A percentile compares a stretch with the other conserved stretches of the same genome.
Evolutionary conservation across 2,329 filamentous ascomycete genomes (phyloP).

Genomic region (Chrysosporium keratinophilum): DNA sequence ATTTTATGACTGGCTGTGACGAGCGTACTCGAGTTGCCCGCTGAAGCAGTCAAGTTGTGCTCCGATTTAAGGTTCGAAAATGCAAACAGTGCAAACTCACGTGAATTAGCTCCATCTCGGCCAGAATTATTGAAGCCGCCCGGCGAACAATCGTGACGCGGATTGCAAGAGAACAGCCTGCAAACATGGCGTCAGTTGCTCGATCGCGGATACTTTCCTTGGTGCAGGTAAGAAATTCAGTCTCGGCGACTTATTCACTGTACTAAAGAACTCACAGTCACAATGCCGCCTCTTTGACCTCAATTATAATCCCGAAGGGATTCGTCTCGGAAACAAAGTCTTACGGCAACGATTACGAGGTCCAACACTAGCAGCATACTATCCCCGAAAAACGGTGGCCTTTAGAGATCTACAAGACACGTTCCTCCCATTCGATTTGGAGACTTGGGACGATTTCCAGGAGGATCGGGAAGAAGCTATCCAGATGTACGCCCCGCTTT

Average conservation of each 20-base stretch:
- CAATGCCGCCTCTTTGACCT: conserved; percentile 89
- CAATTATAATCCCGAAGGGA: conserved; percentile 73
- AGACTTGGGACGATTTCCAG: conserved; percentile 70
- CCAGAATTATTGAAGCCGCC: background rate
- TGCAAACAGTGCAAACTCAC: conserved; percentile 4
- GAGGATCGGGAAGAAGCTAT: conserved; percentile 62
- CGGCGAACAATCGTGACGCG: background rate
- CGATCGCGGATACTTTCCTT: conserved; percentile 53
- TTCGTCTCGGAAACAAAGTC: conserved; percentile 83
- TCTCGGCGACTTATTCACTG: background rate
- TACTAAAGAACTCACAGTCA: conserved; percentile 42
- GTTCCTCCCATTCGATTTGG: conserved; percentile 54
- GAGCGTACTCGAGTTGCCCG: background rate
- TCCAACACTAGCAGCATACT: conserved; percentile 75
- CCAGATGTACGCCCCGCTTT: conserved; percentile 43
- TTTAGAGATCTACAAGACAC: conserved; percentile 62
- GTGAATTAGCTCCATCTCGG: background rate
- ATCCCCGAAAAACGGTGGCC: conserved; percentile 63
- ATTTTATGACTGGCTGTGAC: background rate
- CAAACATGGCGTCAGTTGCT: conserved; percentile 40
- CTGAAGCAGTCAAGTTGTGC: background rate
- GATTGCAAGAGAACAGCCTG: background rate
- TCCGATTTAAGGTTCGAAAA: background rate
- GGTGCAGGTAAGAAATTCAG: conserved; percentile 54
- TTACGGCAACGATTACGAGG: conserved; percentile 79